Percentiles rank a stretch among this genome's conserved stretches.
These are phyloP conservation scores for Paracamarosporium sp. DNA, from an alignment of 2,329 filamentous ascomycete genomes.

Conservation along the genomic window DNA sequence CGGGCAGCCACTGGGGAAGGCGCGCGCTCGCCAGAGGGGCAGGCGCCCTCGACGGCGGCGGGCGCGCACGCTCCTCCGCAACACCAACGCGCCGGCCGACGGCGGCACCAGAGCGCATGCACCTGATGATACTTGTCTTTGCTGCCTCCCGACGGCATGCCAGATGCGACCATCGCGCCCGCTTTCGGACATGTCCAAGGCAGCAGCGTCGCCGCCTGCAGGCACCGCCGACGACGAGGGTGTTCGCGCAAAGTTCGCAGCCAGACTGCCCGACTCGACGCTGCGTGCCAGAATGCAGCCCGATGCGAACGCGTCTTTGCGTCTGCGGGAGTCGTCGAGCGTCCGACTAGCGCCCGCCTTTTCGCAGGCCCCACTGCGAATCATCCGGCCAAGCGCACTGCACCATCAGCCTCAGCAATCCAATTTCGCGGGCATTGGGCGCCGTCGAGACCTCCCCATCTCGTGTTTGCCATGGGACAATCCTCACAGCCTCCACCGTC, in stretches of 20 bases:
- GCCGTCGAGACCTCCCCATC: slow-evolving; percentile 23
- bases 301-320: slow-evolving; percentile 24
- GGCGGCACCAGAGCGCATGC: neutral
- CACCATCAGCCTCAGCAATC: slow-evolving; percentile 15
- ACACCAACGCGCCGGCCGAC: neutral
- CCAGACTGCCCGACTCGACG: neutral
- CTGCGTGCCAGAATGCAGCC: slow-evolving; percentile 5
- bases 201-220: neutral
- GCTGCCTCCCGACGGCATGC: slow-evolving; percentile 1
- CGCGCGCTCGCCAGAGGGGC: neutral
- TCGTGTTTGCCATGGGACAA: slow-evolving; percentile 19
- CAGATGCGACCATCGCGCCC: slow-evolving; percentile 15
- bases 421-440: slow-evolving; percentile 30
- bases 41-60: neutral
- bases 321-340: slow-evolving; percentile 14
- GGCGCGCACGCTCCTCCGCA: too few species aligned
- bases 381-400: slow-evolving; percentile 21
- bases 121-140: slow-evolving; percentile 2
- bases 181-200: slow-evolving; percentile 19
- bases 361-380: slow-evolving; percentile 23
- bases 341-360: slow-evolving; percentile 22
- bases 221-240: slow-evolving; percentile 8
- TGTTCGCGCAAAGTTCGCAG: slow-evolving; percentile 7
- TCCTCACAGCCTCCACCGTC: slow-evolving; percentile 1
- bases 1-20: neutral